phyloP scores from a whole-genome alignment of 257 asterid species.

The Fraxinus quadrangulata region DNA sequence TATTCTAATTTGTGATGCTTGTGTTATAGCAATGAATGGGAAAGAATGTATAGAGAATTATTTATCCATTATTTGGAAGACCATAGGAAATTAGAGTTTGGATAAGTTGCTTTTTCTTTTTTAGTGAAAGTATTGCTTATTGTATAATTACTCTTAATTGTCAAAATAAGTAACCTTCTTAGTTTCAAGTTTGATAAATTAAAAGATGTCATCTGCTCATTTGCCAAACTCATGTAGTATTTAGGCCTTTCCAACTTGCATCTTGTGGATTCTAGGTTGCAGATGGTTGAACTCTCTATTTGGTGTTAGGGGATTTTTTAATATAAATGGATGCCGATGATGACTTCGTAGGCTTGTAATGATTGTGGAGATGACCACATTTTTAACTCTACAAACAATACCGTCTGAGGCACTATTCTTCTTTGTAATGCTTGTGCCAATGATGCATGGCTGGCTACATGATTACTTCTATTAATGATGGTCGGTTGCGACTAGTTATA shows the following conservation, averaged over 20 bases:
- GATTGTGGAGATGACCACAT: constrained; percentile 18
- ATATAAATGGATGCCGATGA: background rate
- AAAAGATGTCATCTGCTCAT: background rate
- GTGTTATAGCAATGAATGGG: background rate
- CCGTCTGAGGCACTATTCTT: constrained; percentile 41
- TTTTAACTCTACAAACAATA: background rate
- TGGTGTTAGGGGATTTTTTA: background rate
- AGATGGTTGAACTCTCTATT: background rate
- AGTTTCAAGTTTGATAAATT: background rate
- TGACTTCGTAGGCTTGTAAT: constrained; percentile 31
- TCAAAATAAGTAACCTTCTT: background rate
- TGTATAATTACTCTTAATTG: background rate
- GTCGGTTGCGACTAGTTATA: background rate
- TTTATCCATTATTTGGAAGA: background rate
- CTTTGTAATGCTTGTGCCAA: constrained; percentile 28
- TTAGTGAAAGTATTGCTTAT: too few relatives aligned
- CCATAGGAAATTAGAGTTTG: background rate
- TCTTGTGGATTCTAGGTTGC: background rate
- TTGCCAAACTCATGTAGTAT: background rate
- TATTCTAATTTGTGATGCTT: background rate
- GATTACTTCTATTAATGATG: background rate
- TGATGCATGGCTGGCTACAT: background rate
- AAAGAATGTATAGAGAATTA: too few relatives aligned
- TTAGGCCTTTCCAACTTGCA: too few relatives aligned
- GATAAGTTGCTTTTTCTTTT: too few relatives aligned